Base-by-base conservation (phyloP, 2,329 filamentous ascomycete species). In the Bipolaris cookei region DNA sequence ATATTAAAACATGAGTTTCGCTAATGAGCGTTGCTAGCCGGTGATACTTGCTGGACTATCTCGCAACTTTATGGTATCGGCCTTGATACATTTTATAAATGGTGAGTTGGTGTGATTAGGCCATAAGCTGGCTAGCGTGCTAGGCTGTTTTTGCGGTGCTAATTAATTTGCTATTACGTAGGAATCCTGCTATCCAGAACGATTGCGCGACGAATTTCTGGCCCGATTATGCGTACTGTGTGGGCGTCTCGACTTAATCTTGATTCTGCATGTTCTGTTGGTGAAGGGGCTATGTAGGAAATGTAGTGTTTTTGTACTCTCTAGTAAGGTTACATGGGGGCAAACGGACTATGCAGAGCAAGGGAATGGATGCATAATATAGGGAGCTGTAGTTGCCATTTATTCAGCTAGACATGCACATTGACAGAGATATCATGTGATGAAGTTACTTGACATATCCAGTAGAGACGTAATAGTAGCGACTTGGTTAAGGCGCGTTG, bases 1-100 rank as follows among this genome's bases (percentile, higher is more conserved):
- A 4, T 34, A 1, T 34, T 14, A 34, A 14, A n/a, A 34, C 4
- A 1, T 1, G 32, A 1, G 8, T 5, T 34, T 34, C 3, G 32
- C 32, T 34, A 34, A 34, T n/a, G 32, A 34, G 13, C 3, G 2
- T 1, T n/a, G 11, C 2, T 14, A 34, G 32, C 32, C 2, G 32
- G 39, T 56, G 46, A 56, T 55, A 46, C 45, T 25, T 55, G 53
- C 48, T 55, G 53, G 53, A 43, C 45, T 51, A 55, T 50, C 39
- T 37, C 53, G 16, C 38, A 55, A 30, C 25, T 37, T 32, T 25
- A 61, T 51, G 16, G 54, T 55, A 25, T 56, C 45, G 44, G 30
- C 34, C 51, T 54, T 23, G 43, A 54, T 34, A 30, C 44, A 16
- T 54, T 54, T 34, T 54, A 54, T 32, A 38, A 54, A 42, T 54